phyloP scores from a whole-genome alignment of 345 rosid species.

The Turnera subulata region DNA sequence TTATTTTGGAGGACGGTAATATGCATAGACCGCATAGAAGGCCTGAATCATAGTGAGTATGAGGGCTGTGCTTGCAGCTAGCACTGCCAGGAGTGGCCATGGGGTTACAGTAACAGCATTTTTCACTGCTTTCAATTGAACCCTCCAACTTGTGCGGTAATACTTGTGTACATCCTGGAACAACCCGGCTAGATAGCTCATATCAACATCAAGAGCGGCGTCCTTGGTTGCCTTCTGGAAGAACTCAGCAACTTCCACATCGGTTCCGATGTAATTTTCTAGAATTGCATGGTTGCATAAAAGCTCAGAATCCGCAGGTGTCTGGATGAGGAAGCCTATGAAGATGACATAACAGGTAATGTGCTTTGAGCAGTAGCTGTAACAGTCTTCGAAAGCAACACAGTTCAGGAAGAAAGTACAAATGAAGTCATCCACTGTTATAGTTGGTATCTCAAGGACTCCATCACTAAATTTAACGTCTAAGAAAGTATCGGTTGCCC shows the following conservation, averaged over 20 bases:
- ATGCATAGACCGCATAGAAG: slow-evolving; percentile 8
- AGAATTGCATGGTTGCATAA: slow-evolving; percentile 7
- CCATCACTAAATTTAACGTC: slow-evolving; percentile 10
- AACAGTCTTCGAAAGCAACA: slow-evolving; percentile 24
- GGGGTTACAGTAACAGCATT: slow-evolving; percentile 16
- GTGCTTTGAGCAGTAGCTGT: background rate
- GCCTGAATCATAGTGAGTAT: slow-evolving; percentile 18
- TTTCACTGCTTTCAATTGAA: slow-evolving; percentile 14
- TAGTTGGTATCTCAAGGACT: slow-evolving; percentile 9
- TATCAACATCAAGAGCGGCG: background rate
- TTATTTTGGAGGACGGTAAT: background rate
- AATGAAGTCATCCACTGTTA: background rate
- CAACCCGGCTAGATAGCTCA: slow-evolving; percentile 4
- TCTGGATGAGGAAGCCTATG: slow-evolving; percentile 4
- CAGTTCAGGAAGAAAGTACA: slow-evolving; percentile 15
- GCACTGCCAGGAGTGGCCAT: slow-evolving; percentile 20
- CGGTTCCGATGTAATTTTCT: slow-evolving; percentile 17
- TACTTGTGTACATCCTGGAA: slow-evolving; percentile 19
- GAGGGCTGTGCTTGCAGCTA: slow-evolving; percentile 12
- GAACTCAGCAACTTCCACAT: slow-evolving; percentile 12
- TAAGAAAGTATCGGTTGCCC: background rate
- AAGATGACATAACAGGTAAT: slow-evolving; percentile 10
- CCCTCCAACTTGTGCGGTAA: slow-evolving; percentile 13
- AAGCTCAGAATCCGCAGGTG: slow-evolving; percentile 1
- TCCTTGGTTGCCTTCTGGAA: slow-evolving; percentile 11